phyloP scores from a whole-genome alignment of 345 rosid genomes.

The Brassica nigra region DNA sequence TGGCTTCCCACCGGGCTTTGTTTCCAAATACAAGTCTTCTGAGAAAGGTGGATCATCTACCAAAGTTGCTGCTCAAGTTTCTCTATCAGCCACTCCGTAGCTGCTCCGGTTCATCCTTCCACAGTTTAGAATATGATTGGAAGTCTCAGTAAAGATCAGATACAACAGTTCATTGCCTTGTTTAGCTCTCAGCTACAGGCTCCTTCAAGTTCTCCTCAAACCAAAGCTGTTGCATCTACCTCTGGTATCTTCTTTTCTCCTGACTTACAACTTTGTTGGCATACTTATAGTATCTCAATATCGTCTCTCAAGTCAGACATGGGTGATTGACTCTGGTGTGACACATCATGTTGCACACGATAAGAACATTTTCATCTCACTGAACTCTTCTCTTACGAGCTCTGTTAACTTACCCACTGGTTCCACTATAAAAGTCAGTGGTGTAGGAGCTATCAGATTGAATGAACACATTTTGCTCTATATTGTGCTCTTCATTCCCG shows the following conservation, averaged over 20 bases:
- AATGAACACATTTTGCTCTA: not conserved
- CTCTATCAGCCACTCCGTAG: not conserved
- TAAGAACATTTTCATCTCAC: not conserved
- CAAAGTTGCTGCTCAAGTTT: not conserved
- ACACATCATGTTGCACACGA: not conserved
- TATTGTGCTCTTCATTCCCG: not conserved
- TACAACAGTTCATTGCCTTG: not conserved
- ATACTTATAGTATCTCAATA: not conserved
- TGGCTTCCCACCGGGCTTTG: not conserved
- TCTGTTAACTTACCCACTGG: not conserved
- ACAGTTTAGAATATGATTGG: too few species aligned
- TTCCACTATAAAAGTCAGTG: not conserved
- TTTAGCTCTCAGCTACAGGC: not conserved
- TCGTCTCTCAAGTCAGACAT: not conserved
- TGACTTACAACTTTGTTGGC: not conserved
- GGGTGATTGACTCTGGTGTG: not conserved
- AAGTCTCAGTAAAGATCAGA: not conserved
- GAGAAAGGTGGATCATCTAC: not conserved
- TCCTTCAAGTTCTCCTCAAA: not conserved
- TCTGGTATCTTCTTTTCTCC: not conserved
- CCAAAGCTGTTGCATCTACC: not conserved
- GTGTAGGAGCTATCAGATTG: not conserved
- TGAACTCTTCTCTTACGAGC: not conserved
- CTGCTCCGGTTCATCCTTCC: not conserved
- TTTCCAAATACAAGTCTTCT: not conserved